Evolutionary conservation across 2,329 filamentous ascomycete genomes (phyloP).

Genomic region (Botryosphaeria dothidea): DNA sequence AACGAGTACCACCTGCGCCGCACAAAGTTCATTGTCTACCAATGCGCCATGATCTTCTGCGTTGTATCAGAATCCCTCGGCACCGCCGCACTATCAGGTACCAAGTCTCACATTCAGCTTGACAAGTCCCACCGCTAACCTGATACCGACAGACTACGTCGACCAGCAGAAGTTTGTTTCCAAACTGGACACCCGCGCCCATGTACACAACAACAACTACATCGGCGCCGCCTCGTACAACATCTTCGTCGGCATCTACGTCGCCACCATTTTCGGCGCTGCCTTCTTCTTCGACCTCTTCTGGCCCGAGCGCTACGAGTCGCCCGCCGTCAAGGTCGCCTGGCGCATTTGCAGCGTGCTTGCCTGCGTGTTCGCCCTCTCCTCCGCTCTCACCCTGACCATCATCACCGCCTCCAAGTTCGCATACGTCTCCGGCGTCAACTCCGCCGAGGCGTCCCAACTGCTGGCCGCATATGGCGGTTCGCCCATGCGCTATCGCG

Average conservation of each 20-base stretch:
- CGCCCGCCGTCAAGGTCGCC: conserved; percentile 49
- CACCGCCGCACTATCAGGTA: conserved; percentile 57
- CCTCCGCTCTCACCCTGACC: conserved; percentile 52
- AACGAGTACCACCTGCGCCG: conserved; percentile 56
- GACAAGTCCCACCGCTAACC: not conserved
- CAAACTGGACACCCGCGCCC: conserved; percentile 38
- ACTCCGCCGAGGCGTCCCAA: conserved; percentile 29
- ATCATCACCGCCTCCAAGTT: conserved; percentile 51
- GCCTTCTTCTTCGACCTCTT: conserved; percentile 65
- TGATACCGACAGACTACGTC: conserved; percentile 51
- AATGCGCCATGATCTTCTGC: conserved; percentile 59
- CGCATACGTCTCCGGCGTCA: conserved; percentile 45
- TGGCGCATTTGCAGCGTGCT: conserved; percentile 57
- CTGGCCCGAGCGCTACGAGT: conserved; percentile 58
- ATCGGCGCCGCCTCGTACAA: conserved; percentile 59
- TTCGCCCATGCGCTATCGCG: conserved; percentile 46
- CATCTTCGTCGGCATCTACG: conserved; percentile 59
- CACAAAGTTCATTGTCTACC: conserved; percentile 62
- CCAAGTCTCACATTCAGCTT: not conserved
- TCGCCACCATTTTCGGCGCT: conserved; percentile 59
- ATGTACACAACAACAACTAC: conserved; percentile 57
- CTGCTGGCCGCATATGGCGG: conserved; percentile 34
- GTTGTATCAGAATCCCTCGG: conserved; percentile 59
- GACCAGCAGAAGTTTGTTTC: conserved; percentile 54
- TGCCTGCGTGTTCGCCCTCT: conserved; percentile 49